Base-by-base conservation (phyloP, 2,329 filamentous ascomycete genomes). In the Epichloe aotearoae region DNA sequence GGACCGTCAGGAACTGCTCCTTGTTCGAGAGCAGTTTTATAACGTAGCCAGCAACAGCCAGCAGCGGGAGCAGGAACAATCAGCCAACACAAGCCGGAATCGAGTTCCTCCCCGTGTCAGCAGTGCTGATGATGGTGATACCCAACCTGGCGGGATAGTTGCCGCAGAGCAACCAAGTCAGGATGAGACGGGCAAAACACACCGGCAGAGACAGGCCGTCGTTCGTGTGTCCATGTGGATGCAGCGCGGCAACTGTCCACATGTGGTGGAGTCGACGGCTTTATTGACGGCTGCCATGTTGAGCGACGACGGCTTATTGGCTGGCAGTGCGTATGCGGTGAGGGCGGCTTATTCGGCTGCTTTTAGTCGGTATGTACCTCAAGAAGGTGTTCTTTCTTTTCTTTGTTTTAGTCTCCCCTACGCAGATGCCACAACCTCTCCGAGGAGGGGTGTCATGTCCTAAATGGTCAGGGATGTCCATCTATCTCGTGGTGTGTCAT, bases 261-360 rank as follows among this genome's bases (percentile, higher is more conserved):
- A 91, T 69, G 74, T 88, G 66, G 77, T 91, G 50, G 86, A 91
- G 67, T 86, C 83, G 37, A 90, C 86, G 41, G 84, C 83, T 3
- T 75, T 88, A 55, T 71, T 93, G 53, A 79, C 79, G 57, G 80
- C 84, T 54, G 85, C 84, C 30, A 69, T 83, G 19, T 68, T 89
- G 48, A 78, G 80, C 60, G 85, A 89, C 67, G 71, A 72, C 54
- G 63, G 64, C 61, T 65, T 64, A n/a, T 68, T 74, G 41, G 72
- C 72, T 43, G 70, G 47, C 30, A 39, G 47, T 17, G 17, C 71
- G 47, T 83, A 85, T 66, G 78, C 81, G 46, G 73, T 83, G 42
- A 73, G 83, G 47, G 78, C 84, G 51, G 76, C 84, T 41, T 90
- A 91, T 67, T 79, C 82, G 30, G 80, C 83, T 30, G 86, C 86